Percentiles rank a stretch among this genome's conserved stretches.
Conservation (phyloP, 768 basidiomycete species). For the Guyanaporus albipodus region DNA sequence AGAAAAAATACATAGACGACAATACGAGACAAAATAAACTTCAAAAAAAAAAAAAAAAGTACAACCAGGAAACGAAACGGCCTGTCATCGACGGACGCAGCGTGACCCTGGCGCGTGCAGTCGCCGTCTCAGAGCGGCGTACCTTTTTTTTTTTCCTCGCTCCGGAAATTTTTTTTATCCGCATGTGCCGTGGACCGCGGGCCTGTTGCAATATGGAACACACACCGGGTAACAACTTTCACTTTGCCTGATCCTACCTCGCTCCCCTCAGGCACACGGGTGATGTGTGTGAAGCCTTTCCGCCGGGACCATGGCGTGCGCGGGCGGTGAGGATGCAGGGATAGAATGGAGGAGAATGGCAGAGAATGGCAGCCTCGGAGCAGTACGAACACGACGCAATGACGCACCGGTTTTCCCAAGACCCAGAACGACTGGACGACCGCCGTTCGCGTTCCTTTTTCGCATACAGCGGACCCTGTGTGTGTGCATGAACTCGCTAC, state of each 20-base stretch:
- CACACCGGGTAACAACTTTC: constrained; percentile 1
- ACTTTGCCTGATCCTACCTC: neutral
- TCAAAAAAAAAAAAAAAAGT: too few relatives aligned
- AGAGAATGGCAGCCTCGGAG: constrained; percentile 5
- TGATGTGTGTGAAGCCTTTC: neutral
- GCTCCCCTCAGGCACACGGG: constrained; percentile 11
- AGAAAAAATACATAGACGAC: neutral
- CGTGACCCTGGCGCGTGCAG: neutral
- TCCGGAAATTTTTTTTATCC: too few relatives aligned
- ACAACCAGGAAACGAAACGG: too few relatives aligned
- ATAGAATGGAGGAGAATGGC: too few relatives aligned
- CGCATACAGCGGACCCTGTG: constrained; percentile 19
- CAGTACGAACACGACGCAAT: constrained; percentile 22
- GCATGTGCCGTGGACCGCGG: neutral
- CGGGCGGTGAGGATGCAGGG: constrained; percentile 12
- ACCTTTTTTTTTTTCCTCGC: too few relatives aligned
- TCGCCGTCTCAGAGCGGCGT: neutral
- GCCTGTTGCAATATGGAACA: constrained; percentile 5
- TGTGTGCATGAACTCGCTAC: constrained; percentile 5
- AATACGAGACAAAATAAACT: too few relatives aligned
- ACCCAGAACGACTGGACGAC: neutral
- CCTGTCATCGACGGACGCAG: too few relatives aligned
- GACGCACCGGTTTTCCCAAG: constrained; percentile 9
- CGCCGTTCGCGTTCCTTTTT: neutral
- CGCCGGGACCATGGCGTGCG: neutral